Evolutionary conservation across 108 stramenopile genomes (phyloP), one percentile per base, ranked within the genome.

Genomic region (Fragilaria crotonensis): DNA sequence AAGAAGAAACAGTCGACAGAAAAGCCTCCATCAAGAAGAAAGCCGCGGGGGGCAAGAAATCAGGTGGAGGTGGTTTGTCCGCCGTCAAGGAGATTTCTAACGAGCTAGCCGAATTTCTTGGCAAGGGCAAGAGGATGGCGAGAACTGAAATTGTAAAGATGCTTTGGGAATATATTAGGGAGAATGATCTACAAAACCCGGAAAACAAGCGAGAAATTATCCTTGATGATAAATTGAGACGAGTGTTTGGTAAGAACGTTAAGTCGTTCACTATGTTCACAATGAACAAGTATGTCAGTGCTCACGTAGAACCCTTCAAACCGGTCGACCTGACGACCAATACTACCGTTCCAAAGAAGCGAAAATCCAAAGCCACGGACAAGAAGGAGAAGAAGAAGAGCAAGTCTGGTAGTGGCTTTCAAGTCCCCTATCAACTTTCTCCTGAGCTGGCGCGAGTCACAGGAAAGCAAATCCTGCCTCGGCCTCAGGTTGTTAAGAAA

Each of bases 111-210:
- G 53, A 59, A 5, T 83, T 94, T 45, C 68, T 90, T 19, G 78
- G 83, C 5, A 44, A 71, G 41, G 74, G 68, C 0, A 71, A 70
- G 25, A 44, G 69, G 52, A 73, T 81, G 78, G 81, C 93, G 0
- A 68, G 94, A 11, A 83, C 90, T 1, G 80, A 87, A 28, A 72
- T 92, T 25, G 86, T 90, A 30, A 95, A 95, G 55, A 59, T 47
- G 0, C 32, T 95, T 21, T 95, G 94, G 94, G 83, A 80, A 48
- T 95, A 95, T 33, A 85, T 95, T 50, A 75, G 72, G 48, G 78
- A 82, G 30, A 57, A 95, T 54, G 59, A 90, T 45, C 59, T 91
- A n/a, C 94, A 95, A 64, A 84, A 95, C 75, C 94, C 94, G 0
- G 63, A 77, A 25, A 87, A 95, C 48, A 81, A 79, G 54, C 72